phyloP scores from a whole-genome alignment of 495 filamentous ascomycete species.

The Amorphotheca resinae region DNA sequence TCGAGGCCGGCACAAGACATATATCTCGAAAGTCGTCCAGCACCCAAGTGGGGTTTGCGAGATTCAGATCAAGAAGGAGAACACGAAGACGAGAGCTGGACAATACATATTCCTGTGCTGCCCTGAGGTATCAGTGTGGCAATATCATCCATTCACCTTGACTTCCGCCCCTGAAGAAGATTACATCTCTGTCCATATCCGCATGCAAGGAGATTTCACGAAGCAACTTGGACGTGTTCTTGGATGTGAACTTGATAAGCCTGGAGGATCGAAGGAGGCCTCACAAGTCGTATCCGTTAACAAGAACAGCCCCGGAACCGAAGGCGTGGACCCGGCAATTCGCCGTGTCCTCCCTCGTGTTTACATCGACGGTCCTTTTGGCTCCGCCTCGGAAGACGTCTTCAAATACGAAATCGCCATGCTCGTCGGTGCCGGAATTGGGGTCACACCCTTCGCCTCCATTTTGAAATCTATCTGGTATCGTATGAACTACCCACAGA shows the following conservation, averaged over 20 bases:
- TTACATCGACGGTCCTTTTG: conserved; percentile 69
- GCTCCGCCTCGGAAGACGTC: conserved; percentile 64
- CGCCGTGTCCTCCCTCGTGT: conserved; percentile 58
- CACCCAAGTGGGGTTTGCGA: conserved; percentile 74
- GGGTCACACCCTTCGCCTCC: conserved; percentile 63
- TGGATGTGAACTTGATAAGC: conserved; percentile 54
- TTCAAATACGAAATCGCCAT: conserved; percentile 67
- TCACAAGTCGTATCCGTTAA: conserved; percentile 55
- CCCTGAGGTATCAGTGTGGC: conserved; percentile 66
- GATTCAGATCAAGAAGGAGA: conserved; percentile 76
- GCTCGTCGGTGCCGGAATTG: conserved; percentile 58
- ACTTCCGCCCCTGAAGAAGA: conserved; percentile 73
- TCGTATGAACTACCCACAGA: conserved; percentile 68
- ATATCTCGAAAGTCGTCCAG: conserved; percentile 72
- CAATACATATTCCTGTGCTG: conserved; percentile 80
- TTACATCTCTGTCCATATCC: conserved; percentile 69
- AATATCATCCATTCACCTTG: conserved; percentile 69
- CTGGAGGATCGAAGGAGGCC: conserved; percentile 26
- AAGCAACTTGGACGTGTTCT: conserved; percentile 47
- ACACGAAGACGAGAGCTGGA: conserved; percentile 62
- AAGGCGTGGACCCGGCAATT: conserved; percentile 53
- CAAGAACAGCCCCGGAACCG: conserved; percentile 33
- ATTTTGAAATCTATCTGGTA: conserved; percentile 82
- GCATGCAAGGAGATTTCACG: conserved; percentile 60
- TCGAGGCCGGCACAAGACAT: conserved; percentile 60